These are phyloP conservation scores for Melastoma malabathricum DNA, from an alignment of 345 rosid genomes.

Conservation along the genomic window DNA sequence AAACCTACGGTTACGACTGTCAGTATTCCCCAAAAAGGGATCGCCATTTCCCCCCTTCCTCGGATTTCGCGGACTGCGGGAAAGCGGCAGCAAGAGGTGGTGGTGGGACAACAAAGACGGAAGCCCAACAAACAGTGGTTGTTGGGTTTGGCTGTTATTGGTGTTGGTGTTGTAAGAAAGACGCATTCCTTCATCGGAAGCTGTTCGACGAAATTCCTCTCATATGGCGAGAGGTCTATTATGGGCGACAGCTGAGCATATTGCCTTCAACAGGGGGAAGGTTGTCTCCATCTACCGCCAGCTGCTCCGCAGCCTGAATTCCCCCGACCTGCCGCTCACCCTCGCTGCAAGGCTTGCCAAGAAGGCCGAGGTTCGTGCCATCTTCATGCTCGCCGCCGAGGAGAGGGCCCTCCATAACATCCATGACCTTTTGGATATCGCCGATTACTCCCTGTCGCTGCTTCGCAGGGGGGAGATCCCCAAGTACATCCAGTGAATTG, in stretches of 20 bases:
- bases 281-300: constrained; percentile 34
- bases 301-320: constrained; percentile 33
- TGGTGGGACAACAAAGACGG: not conserved
- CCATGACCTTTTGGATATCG: constrained; percentile 28
- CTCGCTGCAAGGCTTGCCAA: constrained; percentile 33
- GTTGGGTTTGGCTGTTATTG: no score
- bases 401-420: constrained; percentile 33
- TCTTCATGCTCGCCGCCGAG: constrained; percentile 30
- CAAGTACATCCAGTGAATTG: constrained; percentile 17
- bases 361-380: constrained; percentile 37
- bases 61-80: no score
- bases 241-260: constrained; percentile 34
- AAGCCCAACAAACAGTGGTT: no score
- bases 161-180: no score
- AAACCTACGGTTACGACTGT: no score
- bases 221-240: constrained; percentile 19
- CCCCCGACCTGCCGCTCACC: constrained; percentile 25
- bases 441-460: constrained; percentile 28
- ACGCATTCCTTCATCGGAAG: no score
- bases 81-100: no score
- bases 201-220: no score
- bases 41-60: no score
- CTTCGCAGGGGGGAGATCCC: constrained; percentile 31
- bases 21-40: no score
- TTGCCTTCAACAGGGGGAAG: constrained; percentile 20